phyloP scores from a whole-genome alignment of 208 protist species.

The Trypanosoma lewisi region DNA sequence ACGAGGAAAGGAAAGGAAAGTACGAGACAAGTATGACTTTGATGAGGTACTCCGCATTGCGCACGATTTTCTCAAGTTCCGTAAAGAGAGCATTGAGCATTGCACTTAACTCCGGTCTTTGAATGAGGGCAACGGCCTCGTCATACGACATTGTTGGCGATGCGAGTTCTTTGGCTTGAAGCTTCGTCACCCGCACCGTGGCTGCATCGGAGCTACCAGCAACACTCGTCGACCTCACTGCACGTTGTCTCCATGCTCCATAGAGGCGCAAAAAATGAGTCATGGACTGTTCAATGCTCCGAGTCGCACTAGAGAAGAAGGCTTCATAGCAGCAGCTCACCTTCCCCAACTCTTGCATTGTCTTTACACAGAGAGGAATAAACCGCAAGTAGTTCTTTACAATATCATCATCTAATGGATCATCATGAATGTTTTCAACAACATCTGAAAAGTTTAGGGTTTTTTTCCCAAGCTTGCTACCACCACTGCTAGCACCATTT shows the following conservation, averaged over 20 bases:
- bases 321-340: constrained; percentile 72
- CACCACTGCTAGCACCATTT: background rate
- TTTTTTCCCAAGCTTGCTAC: background rate
- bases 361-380: constrained; percentile 77
- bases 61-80: constrained; percentile 79
- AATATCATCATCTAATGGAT: constrained; percentile 48
- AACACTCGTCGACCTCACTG: constrained; percentile 31
- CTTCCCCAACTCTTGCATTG: constrained; percentile 51
- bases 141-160: constrained; percentile 59
- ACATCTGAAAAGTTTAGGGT: background rate
- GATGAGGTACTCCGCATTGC: constrained; percentile 77
- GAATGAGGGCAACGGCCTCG: constrained; percentile 68
- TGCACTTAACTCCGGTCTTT: constrained; percentile 52
- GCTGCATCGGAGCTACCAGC: constrained; percentile 25
- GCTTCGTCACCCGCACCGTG: constrained; percentile 53
- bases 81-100: constrained; percentile 74
- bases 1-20: constrained; percentile 69
- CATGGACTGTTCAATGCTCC: constrained; percentile 66
- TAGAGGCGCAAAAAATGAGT: constrained; percentile 76
- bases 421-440: constrained; percentile 28
- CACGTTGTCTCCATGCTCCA: constrained; percentile 59
- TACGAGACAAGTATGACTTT: constrained; percentile 57
- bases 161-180: constrained; percentile 55
- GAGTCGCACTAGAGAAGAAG: constrained; percentile 61
- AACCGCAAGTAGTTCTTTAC: constrained; percentile 64